Evolutionary conservation across 2,329 filamentous ascomycete genomes (phyloP).

Genomic region (Penicillium sp.): DNA sequence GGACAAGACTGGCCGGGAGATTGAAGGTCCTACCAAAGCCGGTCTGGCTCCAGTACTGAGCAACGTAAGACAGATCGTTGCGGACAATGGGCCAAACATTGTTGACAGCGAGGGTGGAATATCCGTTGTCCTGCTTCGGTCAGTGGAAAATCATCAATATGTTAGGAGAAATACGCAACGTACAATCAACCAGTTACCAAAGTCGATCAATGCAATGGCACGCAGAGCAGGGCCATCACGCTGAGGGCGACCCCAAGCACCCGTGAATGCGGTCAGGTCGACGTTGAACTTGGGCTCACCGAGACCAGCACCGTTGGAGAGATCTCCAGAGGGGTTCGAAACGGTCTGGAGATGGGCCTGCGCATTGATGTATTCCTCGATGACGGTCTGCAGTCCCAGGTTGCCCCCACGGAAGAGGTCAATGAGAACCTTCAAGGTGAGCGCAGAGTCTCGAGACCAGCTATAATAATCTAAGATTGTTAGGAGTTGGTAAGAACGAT

Average conservation of each 20-base stretch:
- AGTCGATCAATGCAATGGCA: slow-evolving; percentile 71
- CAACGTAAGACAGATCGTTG: slow-evolving; percentile 76
- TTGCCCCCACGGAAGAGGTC: slow-evolving; percentile 68
- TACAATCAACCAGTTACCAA: slow-evolving; percentile 69
- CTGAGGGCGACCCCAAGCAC: slow-evolving; percentile 75
- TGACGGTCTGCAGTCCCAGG: slow-evolving; percentile 57
- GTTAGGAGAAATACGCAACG: background rate
- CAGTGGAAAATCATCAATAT: background rate
- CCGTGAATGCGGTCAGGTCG: slow-evolving; percentile 62
- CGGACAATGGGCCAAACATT: slow-evolving; percentile 72
- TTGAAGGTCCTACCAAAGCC: slow-evolving; percentile 54
- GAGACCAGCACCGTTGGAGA: slow-evolving; percentile 53
- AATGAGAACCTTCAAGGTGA: slow-evolving; percentile 69
- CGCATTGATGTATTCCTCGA: slow-evolving; percentile 68
- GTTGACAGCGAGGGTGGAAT: slow-evolving; percentile 52
- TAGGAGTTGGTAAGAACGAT: background rate
- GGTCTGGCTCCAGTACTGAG: slow-evolving; percentile 53
- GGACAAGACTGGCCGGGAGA: background rate
- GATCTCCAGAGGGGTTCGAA: slow-evolving; percentile 67
- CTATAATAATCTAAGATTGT: slow-evolving; percentile 68
- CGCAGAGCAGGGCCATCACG: slow-evolving; percentile 77
- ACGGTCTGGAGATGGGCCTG: slow-evolving; percentile 69
- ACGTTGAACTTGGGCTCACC: slow-evolving; percentile 75
- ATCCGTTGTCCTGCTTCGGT: slow-evolving; percentile 54
- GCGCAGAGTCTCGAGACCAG: slow-evolving; percentile 76